Evolutionary conservation across 2,329 filamentous ascomycete species (phyloP), one percentile per base, ranked within the genome.

Genomic region (Colletotrichum cuscutae): DNA sequence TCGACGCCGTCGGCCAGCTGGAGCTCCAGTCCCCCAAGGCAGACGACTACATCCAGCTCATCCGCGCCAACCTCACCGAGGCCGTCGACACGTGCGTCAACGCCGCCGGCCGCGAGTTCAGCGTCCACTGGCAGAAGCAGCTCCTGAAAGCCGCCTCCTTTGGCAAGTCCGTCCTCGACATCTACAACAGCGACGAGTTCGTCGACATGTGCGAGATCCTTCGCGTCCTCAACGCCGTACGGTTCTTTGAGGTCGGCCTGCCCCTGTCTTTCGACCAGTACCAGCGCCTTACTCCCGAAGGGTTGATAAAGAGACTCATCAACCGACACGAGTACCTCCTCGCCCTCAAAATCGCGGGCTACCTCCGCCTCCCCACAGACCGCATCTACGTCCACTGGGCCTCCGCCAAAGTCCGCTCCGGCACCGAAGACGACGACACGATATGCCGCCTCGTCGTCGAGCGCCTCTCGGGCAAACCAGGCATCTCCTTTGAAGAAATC

Each of bases 171-270:
- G 97, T 98, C 0, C 88, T 99, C 4, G 97, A 98, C 78, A 91
- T 98, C 13, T 99, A 98, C 84, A 98, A 97, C 82, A 98, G 95
- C 79, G 97, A 99, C 79, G 96, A 99, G 76, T 99, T 98, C 82
- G 97, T 99, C 66, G 96, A 98, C 75, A 98, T 98, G 92, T 98
- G 95, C 77, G 96, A 99, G 82, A 97, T 93, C 1, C 85, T 99
- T 19, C 92, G 97, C 19, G 95, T 99, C 0, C 87, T 99, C 60
- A 98, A 98, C 78, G 96, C 96, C 7, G 93, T 96, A 13, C 92
- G 97, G 64, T 97, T 94, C 81, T 98, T 97, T 80, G 94, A 97
- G 78, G 89, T 98, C 65, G 97, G 97, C 2, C 86, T 99, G 26
- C 95, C 96, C 0, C 82, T 99, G 5, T 97, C 95, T 4, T 97